phyloP scores from a whole-genome alignment of 805 yeast genomes.

The Candida berthetii region DNA sequence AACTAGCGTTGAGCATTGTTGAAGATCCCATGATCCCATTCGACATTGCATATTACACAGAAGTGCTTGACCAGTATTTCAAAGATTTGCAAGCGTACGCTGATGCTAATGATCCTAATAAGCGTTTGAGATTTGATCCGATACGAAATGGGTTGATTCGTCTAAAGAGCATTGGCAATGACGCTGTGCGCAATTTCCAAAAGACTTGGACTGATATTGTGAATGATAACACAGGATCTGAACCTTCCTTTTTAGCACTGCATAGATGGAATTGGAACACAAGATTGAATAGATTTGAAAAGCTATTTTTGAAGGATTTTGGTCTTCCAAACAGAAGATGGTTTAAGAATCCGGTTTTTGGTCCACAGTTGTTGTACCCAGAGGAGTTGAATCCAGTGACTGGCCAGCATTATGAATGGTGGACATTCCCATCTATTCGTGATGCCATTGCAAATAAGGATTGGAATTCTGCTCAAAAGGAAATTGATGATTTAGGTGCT shows the following conservation, averaged over 20 bases:
- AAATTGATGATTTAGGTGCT: slow-evolving; percentile 37
- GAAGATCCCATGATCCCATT: slow-evolving; percentile 78
- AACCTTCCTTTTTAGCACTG: slow-evolving; percentile 66
- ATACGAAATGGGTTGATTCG: slow-evolving; percentile 24
- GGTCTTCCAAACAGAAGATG: slow-evolving; percentile 52
- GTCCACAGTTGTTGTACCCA: slow-evolving; percentile 60
- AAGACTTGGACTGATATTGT: slow-evolving; percentile 59
- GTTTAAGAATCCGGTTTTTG: slow-evolving; percentile 62
- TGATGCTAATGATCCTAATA: slow-evolving; percentile 10
- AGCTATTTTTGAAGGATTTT: slow-evolving; percentile 38
- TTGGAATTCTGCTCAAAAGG: slow-evolving; percentile 47
- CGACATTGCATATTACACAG: slow-evolving; percentile 42
- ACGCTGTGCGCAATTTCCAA: slow-evolving; percentile 31
- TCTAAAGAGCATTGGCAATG: slow-evolving; percentile 34
- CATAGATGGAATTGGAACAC: slow-evolving; percentile 80
- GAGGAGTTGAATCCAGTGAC: too few relatives aligned
- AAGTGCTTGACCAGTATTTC: slow-evolving; percentile 34
- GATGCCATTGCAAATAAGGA: slow-evolving; percentile 52
- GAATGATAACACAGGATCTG: slow-evolving; percentile 48
- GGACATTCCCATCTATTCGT: slow-evolving; percentile 71
- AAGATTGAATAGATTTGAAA: slow-evolving; percentile 51
- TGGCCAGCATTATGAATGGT: slow-evolving; percentile 47
- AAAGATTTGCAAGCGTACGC: slow-evolving; percentile 41
- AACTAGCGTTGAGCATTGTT: slow-evolving; percentile 48
- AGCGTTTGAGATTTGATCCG: slow-evolving; percentile 21